Evolutionary conservation across 2,329 filamentous ascomycete genomes (phyloP), one percentile per base, ranked within the genome.

Genomic region (Arachnomyces sp.): DNA sequence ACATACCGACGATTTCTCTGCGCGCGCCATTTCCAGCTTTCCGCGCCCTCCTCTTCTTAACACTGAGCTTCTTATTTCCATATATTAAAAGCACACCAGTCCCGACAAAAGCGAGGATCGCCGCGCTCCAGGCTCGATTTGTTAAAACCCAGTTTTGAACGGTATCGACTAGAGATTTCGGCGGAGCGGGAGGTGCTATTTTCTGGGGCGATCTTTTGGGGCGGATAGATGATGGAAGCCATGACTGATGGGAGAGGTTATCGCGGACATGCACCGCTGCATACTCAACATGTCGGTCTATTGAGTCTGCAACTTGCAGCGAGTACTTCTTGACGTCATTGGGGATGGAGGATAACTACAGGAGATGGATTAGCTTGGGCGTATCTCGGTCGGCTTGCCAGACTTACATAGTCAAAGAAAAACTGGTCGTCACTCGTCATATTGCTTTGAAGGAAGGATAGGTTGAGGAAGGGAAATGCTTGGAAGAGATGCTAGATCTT

Each of bases 351-450:
- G 74, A 65, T 38, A 79, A 69, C 76, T 80, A 48, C 35, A 34
- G 9, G 16, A 9, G 35, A 35, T 36, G 21, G 31, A 40, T 28
- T 49, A 17, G 31, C 43, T 3, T 18, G 9, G 16, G 9, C 4
- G 15, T 9, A 16, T 14, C 13, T 11, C 8, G 14, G 6, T 12
- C 6, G 17, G 31, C 34, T 14, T 9, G n/a, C 28, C 38, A 48
- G 49, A 59, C 81, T 71, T 67, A 89, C 84, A 59, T 84, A 73
- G 65, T 87, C 83, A 49, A 87, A 68, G 57, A 89, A 83, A 54
- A 84, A 80, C 66, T 86, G 80, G 58, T 87, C 84, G 60, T 89
- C 83, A 59, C 77, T 79, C 50, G 84, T 82, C 85, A 90, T 90
- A 50, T 57, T 75, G 63, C 43, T 34, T 42, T 39, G 36, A 17